Percentiles rank a stretch among this genome's conserved stretches.
These are phyloP conservation scores for Citrullus colocynthis DNA, from an alignment of 306 rosid genomes.

Conservation along the genomic window DNA sequence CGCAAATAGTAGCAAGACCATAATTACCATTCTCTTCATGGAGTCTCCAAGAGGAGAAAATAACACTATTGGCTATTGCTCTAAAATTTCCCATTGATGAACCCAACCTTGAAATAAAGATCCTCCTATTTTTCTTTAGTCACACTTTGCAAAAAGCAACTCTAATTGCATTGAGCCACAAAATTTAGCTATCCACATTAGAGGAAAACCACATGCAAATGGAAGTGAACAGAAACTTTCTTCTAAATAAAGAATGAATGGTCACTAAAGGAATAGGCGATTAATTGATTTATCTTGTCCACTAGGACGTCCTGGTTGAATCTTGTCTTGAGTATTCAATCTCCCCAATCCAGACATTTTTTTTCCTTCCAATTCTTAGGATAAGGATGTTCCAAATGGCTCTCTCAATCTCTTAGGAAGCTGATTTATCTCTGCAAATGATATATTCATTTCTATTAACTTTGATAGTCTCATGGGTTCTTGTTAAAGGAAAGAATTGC, in stretches of 20 bases:
- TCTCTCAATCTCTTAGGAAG: not conserved
- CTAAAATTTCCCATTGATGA: not conserved
- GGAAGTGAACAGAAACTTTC: not conserved
- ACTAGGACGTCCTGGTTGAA: not conserved
- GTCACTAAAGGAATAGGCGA: not conserved
- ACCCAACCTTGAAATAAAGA: not conserved
- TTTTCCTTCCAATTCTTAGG: not conserved
- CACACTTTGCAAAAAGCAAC: not conserved
- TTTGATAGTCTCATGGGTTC: not conserved
- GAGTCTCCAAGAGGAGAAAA: not conserved
- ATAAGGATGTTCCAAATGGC: not conserved
- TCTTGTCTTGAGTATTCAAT: not conserved
- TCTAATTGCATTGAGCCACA: not conserved
- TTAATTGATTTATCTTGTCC: not conserved
- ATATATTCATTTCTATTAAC: not conserved
- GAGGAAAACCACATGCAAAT: not conserved
- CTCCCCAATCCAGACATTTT: not conserved
- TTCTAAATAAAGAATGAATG: not conserved
- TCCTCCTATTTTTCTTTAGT: not conserved
- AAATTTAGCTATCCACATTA: not conserved
- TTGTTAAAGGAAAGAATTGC: not conserved
- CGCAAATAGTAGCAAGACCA: not conserved
- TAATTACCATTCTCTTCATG: not conserved
- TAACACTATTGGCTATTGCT: not conserved
- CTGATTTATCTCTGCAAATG: not conserved